Evolutionary conservation across 208 protist species (phyloP), one percentile per base, ranked within the genome.

Genomic region (Leishmania tarentolae): DNA sequence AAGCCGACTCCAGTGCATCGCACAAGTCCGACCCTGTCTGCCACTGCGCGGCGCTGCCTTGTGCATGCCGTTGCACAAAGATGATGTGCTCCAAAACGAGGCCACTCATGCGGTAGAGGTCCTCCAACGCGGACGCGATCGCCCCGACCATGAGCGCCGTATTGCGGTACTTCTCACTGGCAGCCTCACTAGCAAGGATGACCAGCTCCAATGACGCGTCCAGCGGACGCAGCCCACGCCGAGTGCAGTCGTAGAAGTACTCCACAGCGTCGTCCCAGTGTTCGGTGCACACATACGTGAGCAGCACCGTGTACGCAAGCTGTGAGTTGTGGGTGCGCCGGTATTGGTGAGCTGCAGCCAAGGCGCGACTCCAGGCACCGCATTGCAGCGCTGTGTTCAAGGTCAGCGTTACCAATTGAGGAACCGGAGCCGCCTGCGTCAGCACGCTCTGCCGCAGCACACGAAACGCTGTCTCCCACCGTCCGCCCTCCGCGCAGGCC

Each of bases 71-170:
- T 57, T 89, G 87, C 40, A 96, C 93, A 31, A 94, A 83, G 37
- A 93, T 57, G 24, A 97, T 88, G 78, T 97, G 90, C 83, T 95
- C 85, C 79, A 93, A 88, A 57, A 95, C 82, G 24, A 86, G 85
- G 9, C 91, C 93, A 46, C 89, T 87, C 53, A 95, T 81, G 56
- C 88, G 78, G 75, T 87, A 95, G 42, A 97, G 82, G 81, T 97
- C 93, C 87, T 97, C 93, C 75, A 97, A 75, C 46, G 90, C 90
- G 6, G 90, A 91, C 6, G 91, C 91, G 50, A 96, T 93, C 3
- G 87, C 87, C 46, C 86, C 85, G 17, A 93, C 91, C 78, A 91
- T 88, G 71, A 83, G 73, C 63, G 93, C 93, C 35, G 85, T 86
- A 57, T 85, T 82, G 42, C 87, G 84, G 81, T 95, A 93, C 88